Conservation (phyloP, 1,139 yeast genomes). For the Saccharomyces pastorianus region DNA sequence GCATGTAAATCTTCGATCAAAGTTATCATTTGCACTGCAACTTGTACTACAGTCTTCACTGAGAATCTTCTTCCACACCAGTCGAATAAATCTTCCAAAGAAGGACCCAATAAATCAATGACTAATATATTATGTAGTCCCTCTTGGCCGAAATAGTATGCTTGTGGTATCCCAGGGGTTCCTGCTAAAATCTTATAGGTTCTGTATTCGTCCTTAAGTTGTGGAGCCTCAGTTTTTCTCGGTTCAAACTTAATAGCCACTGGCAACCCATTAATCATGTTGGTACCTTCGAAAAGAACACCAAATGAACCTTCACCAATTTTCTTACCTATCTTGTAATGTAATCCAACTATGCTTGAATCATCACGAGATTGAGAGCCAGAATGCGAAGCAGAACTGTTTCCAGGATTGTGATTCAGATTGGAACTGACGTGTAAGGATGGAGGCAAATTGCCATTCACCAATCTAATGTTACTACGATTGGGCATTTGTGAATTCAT, state of each 20-base stretch:
- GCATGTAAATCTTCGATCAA: constrained; percentile 61
- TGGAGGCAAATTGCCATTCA: constrained; percentile 1
- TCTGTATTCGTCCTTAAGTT: constrained; percentile 61
- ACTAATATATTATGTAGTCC: constrained; percentile 64
- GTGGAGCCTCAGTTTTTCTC: constrained; percentile 67
- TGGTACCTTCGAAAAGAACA: constrained; percentile 67
- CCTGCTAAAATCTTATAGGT: constrained; percentile 56
- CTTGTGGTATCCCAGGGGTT: constrained; percentile 55
- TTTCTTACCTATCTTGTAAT: constrained; percentile 67
- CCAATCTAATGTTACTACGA: constrained; percentile 3
- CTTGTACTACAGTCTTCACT: constrained; percentile 64
- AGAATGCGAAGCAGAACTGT: neutral
- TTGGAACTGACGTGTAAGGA: neutral
- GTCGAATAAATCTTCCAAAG: constrained; percentile 69
- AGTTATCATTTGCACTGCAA: constrained; percentile 67
- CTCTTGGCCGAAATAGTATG: constrained; percentile 70
- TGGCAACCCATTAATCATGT: constrained; percentile 58
- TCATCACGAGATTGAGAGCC: constrained; percentile 11
- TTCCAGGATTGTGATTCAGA: neutral
- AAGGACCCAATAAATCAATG: constrained; percentile 68
- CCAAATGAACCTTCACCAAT: constrained; percentile 80
- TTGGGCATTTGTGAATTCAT: constrained; percentile 2
- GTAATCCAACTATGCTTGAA: constrained; percentile 54
- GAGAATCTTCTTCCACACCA: constrained; percentile 71
- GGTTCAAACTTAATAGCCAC: constrained; percentile 74